Percentiles rank a stretch among this genome's conserved stretches.
Conservation (phyloP, 2,329 filamentous ascomycete genomes). For the Elsinoe fawcettii region DNA sequence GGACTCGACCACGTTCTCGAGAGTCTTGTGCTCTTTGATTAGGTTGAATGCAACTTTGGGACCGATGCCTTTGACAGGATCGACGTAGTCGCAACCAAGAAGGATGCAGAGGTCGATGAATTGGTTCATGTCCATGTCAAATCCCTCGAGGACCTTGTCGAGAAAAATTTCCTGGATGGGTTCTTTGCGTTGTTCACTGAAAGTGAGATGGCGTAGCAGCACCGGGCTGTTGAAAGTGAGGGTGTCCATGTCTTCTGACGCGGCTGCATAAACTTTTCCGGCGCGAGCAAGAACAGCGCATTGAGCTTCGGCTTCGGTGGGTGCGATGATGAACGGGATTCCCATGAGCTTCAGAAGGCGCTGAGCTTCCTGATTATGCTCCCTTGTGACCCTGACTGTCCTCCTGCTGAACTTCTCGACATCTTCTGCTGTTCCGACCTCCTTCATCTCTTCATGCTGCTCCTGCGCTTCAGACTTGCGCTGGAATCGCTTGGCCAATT, state of each 20-base stretch:
- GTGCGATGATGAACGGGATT: conserved; percentile 87
- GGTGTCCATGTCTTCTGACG: conserved; percentile 98
- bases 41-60: conserved; percentile 87
- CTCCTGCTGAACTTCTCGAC: conserved; percentile 93
- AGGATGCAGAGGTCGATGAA: conserved; percentile 98
- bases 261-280: conserved; percentile 93
- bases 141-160: conserved; percentile 74
- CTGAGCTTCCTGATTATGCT: conserved; percentile 95
- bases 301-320: conserved; percentile 94
- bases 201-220: conserved; percentile 83
- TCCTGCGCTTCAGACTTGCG: conserved; percentile 89
- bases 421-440: conserved; percentile 94
- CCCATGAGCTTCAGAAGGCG: conserved; percentile 89
- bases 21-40: conserved; percentile 80
- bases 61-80: conserved; percentile 90
- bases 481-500: conserved; percentile 91
- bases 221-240: conserved; percentile 92
- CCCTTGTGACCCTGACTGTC: conserved; percentile 88
- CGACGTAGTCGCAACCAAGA: conserved; percentile 94
- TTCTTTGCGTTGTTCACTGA: conserved; percentile 94
- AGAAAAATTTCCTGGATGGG: conserved; percentile 93
- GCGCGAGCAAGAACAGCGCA: conserved; percentile 83
- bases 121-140: conserved; percentile 83
- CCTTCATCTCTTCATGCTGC: conserved; percentile 87
- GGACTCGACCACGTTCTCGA: conserved; percentile 78